These are phyloP conservation scores for Geotrichum cucujoidarum DNA, from an alignment of 1,139 yeast species.

Conservation along the genomic window DNA sequence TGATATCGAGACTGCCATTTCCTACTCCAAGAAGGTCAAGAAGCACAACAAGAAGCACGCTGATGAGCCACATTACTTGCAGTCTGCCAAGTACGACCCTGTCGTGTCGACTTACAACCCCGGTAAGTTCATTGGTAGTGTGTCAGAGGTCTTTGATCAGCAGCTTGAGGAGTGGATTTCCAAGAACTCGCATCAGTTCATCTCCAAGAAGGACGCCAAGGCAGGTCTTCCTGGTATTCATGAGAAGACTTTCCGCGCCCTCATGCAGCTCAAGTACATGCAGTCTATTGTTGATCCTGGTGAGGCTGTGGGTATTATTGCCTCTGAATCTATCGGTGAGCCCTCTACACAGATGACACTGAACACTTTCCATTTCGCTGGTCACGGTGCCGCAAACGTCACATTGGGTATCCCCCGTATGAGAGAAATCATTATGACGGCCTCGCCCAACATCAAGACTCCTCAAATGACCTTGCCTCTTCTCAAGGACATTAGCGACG, in stretches of 20 bases:
- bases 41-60: conserved; percentile 68
- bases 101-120: conserved; percentile 83
- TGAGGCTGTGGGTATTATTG: conserved; percentile 97
- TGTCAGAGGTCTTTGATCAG: conserved; percentile 82
- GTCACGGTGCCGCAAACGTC: conserved; percentile 99
- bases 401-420: conserved; percentile 99
- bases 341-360: conserved; percentile 99
- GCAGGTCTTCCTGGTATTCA: conserved; percentile 48
- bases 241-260: conserved; percentile 86
- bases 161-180: conserved; percentile 68
- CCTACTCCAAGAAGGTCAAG: conserved; percentile 75
- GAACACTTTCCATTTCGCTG: conserved; percentile 99
- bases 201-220: conserved; percentile 43
- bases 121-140: conserved; percentile 84
- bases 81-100: conserved; percentile 74
- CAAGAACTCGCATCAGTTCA: conserved; percentile 46
- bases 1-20: conserved; percentile 75
- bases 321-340: conserved; percentile 97
- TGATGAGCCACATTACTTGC: conserved; percentile 58
- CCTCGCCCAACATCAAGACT: conserved; percentile 88
- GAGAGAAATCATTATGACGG: conserved; percentile 99
- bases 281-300: conserved; percentile 93
- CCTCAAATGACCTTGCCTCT: conserved; percentile 97
- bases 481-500: conserved; percentile 70
- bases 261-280: conserved; percentile 98